A percentile compares a stretch with the other conserved stretches of the same genome.
Evolutionary conservation across 1,284 basidiomycete species (phyloP).

Genomic region (Ustilago esculenta): DNA sequence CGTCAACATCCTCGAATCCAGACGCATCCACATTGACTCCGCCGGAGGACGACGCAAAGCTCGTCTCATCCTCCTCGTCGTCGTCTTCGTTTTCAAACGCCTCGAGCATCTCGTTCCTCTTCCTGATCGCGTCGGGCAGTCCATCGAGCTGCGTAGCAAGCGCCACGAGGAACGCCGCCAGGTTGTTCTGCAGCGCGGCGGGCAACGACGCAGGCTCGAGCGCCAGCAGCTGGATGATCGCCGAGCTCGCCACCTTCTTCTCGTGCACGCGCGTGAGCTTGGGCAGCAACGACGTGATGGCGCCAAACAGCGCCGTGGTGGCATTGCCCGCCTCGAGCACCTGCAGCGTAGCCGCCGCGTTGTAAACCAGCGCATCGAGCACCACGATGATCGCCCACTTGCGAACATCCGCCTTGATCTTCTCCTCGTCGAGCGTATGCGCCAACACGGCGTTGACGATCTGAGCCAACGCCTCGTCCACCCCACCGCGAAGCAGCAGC

Average conservation of each 20-base stretch:
- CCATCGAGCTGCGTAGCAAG: constrained; percentile 53
- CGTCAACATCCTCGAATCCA: constrained; percentile 52
- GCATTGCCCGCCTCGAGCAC: constrained; percentile 76
- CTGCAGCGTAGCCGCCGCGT: constrained; percentile 78
- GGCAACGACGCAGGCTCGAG: constrained; percentile 51
- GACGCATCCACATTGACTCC: constrained; percentile 23
- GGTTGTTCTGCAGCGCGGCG: constrained; percentile 41
- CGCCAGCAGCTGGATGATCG: constrained; percentile 70
- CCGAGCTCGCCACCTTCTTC: constrained; percentile 82
- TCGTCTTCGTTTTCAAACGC: constrained; percentile 61
- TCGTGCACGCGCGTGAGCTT: constrained; percentile 86
- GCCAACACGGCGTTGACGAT: constrained; percentile 55
- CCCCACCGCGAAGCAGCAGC: constrained; percentile 78
- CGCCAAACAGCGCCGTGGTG: constrained; percentile 81
- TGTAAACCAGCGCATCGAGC: constrained; percentile 85
- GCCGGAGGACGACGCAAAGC: constrained; percentile 24
- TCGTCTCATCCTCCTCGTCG: constrained; percentile 43
- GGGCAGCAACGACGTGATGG: constrained; percentile 71
- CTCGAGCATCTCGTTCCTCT: constrained; percentile 57
- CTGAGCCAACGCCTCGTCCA: constrained; percentile 69
- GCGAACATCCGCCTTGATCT: constrained; percentile 75
- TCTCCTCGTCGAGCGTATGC: constrained; percentile 50
- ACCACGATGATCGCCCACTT: constrained; percentile 84
- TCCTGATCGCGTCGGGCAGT: constrained; percentile 56
- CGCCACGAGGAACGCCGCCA: constrained; percentile 51